Conservation (phyloP, 2,329 filamentous ascomycete genomes). For the Podosphaera xanthii region DNA sequence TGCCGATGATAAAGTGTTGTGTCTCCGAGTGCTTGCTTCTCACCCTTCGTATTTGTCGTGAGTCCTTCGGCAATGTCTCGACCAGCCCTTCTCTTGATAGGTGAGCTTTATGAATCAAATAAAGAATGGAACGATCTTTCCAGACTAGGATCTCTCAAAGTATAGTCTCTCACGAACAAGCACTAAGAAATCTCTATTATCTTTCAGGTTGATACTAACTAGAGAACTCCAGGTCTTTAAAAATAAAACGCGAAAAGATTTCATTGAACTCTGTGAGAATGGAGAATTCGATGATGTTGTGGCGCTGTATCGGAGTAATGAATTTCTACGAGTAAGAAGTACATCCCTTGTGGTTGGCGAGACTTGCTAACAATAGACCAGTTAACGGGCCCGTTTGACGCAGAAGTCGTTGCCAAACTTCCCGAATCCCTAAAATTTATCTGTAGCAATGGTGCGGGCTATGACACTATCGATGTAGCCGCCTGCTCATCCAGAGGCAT, state of each 20-base stretch:
- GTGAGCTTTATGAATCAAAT: slow-evolving; percentile 8
- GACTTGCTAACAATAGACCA: slow-evolving; percentile 9
- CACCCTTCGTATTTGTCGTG: too few species aligned
- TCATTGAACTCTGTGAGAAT: slow-evolving; percentile 40
- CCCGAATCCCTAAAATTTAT: slow-evolving; percentile 29
- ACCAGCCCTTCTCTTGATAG: slow-evolving; percentile 11
- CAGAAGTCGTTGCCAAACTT: slow-evolving; percentile 36
- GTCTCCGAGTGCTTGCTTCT: too few species aligned
- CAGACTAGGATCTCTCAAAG: slow-evolving; percentile 10
- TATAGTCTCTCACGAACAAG: slow-evolving; percentile 1
- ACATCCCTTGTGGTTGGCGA: not conserved
- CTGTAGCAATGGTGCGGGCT: slow-evolving; percentile 49
- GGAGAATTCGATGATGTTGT: slow-evolving; percentile 40
- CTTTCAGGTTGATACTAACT: not conserved
- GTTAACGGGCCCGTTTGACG: slow-evolving; percentile 45
- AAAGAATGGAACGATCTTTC: slow-evolving; percentile 12
- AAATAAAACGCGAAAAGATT: slow-evolving; percentile 35
- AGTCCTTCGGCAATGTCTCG: slow-evolving; percentile 2
- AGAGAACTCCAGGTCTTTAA: slow-evolving; percentile 5
- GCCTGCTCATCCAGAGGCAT: slow-evolving; percentile 39
- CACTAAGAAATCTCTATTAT: not conserved
- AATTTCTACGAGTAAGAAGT: slow-evolving; percentile 25
- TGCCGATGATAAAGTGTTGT: too few species aligned
- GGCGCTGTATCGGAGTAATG: slow-evolving; percentile 49
- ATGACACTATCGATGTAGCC: slow-evolving; percentile 55